Evolutionary conservation across 176 grass and related monocot genomes (phyloP), one percentile per base, ranked within the genome.

Genomic region (Neostapfia colusana): DNA sequence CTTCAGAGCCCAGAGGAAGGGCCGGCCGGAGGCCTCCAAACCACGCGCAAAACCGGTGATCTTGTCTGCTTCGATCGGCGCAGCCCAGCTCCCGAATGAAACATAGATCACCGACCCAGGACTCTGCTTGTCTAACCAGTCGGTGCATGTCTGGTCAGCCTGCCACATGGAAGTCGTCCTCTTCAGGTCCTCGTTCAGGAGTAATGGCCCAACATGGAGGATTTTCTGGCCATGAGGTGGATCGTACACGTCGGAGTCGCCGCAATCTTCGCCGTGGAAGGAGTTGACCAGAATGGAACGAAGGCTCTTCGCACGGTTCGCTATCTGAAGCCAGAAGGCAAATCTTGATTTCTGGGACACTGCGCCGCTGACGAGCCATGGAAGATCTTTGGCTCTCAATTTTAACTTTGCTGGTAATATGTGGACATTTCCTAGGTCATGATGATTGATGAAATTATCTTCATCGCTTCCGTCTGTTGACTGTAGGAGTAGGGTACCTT

Each of bases 81-180:
- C 59, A 4, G 84, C 90, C 93, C 93, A 97, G 59, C 85, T 97
- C 2, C 93, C 93, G 21, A 97, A 97, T 0, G 93, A 93, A 10
- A 93, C 80, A 8, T 97, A 97, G 14, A 93, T 69, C 28, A 93
- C 90, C 0, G 90, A 90, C 0, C 64, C 57, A 1, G 57, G 31
- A 26, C 65, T 51, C 15, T 90, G 83, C 61, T 20, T 38, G 60
- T 80, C 88, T n/a, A 93, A 67, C 93, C 93, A 97, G 7, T 78
- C 77, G 4, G 90, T 79, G 73, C 93, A 97, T 0, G 67, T 80
- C 5, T 5, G 31, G 58, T 97, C 93, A 12, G 72, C 65, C 14
- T 75, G 73, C 83, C 88, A 93, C 80, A 83, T 88, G 78, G 80
- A 63, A 5, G 54, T 37, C 38, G 53, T 41, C 34, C 60, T 75